These are phyloP conservation scores for Talaromyces sp. DNA, from an alignment of 2,329 filamentous ascomycete species.

Conservation along the genomic window DNA sequence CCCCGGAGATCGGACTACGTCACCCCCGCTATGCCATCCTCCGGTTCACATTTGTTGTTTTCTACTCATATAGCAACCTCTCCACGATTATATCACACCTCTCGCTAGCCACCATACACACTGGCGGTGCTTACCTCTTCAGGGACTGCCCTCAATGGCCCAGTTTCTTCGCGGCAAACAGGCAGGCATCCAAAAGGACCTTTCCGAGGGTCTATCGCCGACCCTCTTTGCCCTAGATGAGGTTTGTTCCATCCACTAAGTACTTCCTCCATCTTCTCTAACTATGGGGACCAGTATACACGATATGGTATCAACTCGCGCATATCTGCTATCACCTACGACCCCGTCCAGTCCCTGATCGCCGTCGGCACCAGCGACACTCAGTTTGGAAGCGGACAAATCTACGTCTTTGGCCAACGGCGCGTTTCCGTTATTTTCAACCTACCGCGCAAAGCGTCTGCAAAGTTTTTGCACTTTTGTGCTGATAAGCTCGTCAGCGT, in stretches of 20 bases:
- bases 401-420: constrained; percentile 82
- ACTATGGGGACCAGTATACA: constrained; percentile 48
- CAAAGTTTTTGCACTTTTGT: constrained; percentile 77
- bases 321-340: constrained; percentile 78
- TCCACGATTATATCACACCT: background rate
- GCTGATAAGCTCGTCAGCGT: constrained; percentile 80
- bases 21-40: background rate
- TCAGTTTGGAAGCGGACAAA: constrained; percentile 77
- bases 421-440: constrained; percentile 73
- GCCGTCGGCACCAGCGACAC: constrained; percentile 88
- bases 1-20: background rate
- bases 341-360: constrained; percentile 88
- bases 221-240: constrained; percentile 81
- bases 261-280: background rate
- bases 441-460: constrained; percentile 68
- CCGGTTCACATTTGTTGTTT: background rate
- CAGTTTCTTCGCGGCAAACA: constrained; percentile 89
- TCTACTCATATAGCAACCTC: background rate
- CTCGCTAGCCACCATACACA: background rate
- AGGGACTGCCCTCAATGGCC: constrained; percentile 60
- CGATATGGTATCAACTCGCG: constrained; percentile 78
- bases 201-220: constrained; percentile 75
- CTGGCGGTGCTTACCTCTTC: constrained; percentile 22
- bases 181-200: constrained; percentile 84
- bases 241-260: constrained; percentile 41